Base-by-base conservation (phyloP, 306 rosid genomes). In the Gynostemma pentaphyllum region DNA sequence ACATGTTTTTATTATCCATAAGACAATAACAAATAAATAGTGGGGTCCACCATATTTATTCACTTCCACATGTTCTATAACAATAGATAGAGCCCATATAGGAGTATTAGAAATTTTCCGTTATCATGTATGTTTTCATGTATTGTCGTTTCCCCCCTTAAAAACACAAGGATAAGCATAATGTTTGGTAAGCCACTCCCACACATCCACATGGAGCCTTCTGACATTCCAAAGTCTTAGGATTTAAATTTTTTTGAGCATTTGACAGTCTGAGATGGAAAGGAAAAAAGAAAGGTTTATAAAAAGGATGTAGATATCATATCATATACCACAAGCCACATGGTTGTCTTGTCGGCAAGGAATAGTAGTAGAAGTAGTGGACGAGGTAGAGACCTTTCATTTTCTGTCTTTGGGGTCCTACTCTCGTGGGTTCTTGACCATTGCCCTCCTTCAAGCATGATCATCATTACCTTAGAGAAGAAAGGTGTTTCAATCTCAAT, bases 141-240 rank as follows among this genome's bases (percentile, higher is more conserved):
- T 2, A 32, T 32, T 32, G 37, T n/a, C n/a, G n/a, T n/a, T n/a
- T n/a, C n/a, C n/a, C n/a, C n/a, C n/a, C n/a, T n/a, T n/a, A n/a
- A n/a, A n/a, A n/a, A n/a, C n/a, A n/a, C n/a, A n/a, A n/a, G n/a
- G n/a, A 40, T 37, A 21, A 26, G 2, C 37, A 59, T 22, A 11
- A 59, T 59, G 66, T 39, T 60, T 22, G 66, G 66, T 39, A 23
- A 22, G 13, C 19, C 48, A 39, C 22, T 45, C 47, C 22, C 49
- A 6, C 47, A 40, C 49, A 6, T 49, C 23, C 66, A 60, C 66
- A 60, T 39, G 49, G 13, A 60, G 66, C 21, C 36, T 14, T 60
- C 34, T 60, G 66, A 22, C 66, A 40, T 60, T 60, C 66, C 49
- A 23, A 39, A 39, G 49, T 60, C 66, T 13, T 40, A 60, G 66